Conservation (phyloP, 2,329 filamentous ascomycete genomes). For the Cercospora berteroae region DNA sequence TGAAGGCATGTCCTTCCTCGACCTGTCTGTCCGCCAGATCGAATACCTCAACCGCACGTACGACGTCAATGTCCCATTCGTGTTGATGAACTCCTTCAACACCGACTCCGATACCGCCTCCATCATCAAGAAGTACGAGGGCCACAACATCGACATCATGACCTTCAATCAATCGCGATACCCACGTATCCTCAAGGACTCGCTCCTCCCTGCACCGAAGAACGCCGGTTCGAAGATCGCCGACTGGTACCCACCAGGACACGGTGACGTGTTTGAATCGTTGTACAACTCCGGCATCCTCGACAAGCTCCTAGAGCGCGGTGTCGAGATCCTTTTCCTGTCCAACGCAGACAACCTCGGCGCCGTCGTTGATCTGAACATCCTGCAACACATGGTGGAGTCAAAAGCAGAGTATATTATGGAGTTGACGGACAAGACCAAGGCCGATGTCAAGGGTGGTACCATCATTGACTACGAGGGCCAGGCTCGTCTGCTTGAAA, state of each 20-base stretch:
- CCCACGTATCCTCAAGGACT: conserved; percentile 97
- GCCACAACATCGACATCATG: conserved; percentile 98
- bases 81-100: conserved; percentile 99
- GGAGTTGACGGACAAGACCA: conserved; percentile 99
- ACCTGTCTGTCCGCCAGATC: conserved; percentile 97
- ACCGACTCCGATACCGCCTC: conserved; percentile 95
- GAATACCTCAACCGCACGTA: conserved; percentile 99
- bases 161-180: conserved; percentile 99
- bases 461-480: conserved; percentile 99
- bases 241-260: conserved; percentile 98
- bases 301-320: conserved; percentile 90
- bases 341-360: conserved; percentile 99
- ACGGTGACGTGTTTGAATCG: conserved; percentile 99
- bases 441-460: conserved; percentile 99
- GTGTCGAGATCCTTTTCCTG: conserved; percentile 96
- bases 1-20: conserved; percentile 99
- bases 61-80: conserved; percentile 93
- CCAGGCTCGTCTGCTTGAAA: conserved; percentile 92
- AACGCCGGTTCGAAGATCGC: conserved; percentile 79
- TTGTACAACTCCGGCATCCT: conserved; percentile 98
- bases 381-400: conserved; percentile 99
- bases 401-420: conserved; percentile 98
- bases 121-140: conserved; percentile 99
- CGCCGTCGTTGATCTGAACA: conserved; percentile 94
- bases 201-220: conserved; percentile 92